phyloP scores from a whole-genome alignment of 495 filamentous ascomycete species.

The Penicillium canariense region DNA sequence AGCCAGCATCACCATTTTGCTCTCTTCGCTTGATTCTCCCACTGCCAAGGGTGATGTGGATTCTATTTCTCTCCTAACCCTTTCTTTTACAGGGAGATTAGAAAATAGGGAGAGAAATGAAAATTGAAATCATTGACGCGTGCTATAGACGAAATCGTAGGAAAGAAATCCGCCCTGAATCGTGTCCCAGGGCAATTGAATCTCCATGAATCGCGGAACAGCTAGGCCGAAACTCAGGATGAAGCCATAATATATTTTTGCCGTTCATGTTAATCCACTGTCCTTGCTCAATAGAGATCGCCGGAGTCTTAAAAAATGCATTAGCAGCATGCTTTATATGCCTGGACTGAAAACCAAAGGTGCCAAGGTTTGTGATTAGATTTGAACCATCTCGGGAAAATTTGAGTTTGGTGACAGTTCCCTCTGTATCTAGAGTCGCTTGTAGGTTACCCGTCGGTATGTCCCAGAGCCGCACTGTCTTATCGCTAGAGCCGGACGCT shows the following conservation, averaged over 20 bases:
- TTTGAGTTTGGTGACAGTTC: slow-evolving; percentile 2
- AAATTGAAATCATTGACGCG: no score
- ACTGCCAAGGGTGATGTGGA: no score
- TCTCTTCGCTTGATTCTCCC: no score
- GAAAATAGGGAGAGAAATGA: no score
- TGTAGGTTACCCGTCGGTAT: not conserved
- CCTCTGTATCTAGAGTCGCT: slow-evolving; percentile 19
- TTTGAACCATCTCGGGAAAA: slow-evolving; percentile 14
- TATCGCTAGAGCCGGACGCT: slow-evolving; percentile 3
- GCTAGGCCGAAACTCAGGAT: not conserved
- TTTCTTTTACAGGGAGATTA: no score
- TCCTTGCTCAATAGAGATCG: not conserved
- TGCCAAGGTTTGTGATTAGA: slow-evolving; percentile 5
- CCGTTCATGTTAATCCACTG: not conserved
- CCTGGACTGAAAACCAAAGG: slow-evolving; percentile 6
- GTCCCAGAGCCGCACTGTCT: slow-evolving; percentile 5
- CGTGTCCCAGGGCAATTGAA: not conserved
- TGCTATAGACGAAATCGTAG: no score
- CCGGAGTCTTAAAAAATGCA: not conserved
- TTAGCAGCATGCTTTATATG: not conserved
- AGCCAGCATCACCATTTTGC: no score
- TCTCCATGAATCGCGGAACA: not conserved
- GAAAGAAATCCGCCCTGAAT: not conserved
- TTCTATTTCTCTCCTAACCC: no score
- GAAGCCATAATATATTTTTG: not conserved